These are phyloP conservation scores for Pseudonectria foliicola DNA, from an alignment of 2,329 filamentous ascomycete genomes.

Conservation along the genomic window DNA sequence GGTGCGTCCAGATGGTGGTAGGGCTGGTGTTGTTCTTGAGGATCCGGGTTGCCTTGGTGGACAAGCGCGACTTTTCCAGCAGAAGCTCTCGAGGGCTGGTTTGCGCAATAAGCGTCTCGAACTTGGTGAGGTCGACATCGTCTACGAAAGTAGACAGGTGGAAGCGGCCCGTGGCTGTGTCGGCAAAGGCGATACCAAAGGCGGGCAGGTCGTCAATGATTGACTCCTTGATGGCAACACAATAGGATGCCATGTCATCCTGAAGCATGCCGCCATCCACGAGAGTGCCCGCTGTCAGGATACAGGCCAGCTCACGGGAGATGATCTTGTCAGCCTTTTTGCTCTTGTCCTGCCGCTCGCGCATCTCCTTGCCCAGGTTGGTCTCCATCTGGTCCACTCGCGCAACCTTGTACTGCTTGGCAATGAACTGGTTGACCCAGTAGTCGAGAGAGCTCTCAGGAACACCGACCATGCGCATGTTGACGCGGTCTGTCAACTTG, in stretches of 20 bases:
- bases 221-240: slow-evolving; percentile 86
- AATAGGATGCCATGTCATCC: slow-evolving; percentile 95
- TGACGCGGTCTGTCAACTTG: slow-evolving; percentile 95
- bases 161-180: slow-evolving; percentile 93
- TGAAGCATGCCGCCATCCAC: slow-evolving; percentile 96
- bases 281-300: slow-evolving; percentile 85
- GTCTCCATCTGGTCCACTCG: slow-evolving; percentile 96
- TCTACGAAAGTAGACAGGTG: slow-evolving; percentile 88
- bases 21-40: slow-evolving; percentile 92
- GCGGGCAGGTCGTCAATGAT: slow-evolving; percentile 65
- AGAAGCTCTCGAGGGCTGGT: slow-evolving; percentile 82
- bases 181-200: slow-evolving; percentile 90
- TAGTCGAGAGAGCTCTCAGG: slow-evolving; percentile 92
- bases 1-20: slow-evolving; percentile 89
- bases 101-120: slow-evolving; percentile 94
- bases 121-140: slow-evolving; percentile 88
- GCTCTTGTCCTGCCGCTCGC: slow-evolving; percentile 67
- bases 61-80: slow-evolving; percentile 79
- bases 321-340: slow-evolving; percentile 92
- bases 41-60: slow-evolving; percentile 83
- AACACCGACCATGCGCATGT: slow-evolving; percentile 99
- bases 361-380: slow-evolving; percentile 94
- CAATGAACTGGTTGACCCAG: slow-evolving; percentile 98
- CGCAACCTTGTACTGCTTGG: slow-evolving; percentile 95
- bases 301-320: slow-evolving; percentile 78